Evolutionary conservation across 371 early-diverging fungal species (phyloP).

Genomic region (Circinella umbellata): DNA sequence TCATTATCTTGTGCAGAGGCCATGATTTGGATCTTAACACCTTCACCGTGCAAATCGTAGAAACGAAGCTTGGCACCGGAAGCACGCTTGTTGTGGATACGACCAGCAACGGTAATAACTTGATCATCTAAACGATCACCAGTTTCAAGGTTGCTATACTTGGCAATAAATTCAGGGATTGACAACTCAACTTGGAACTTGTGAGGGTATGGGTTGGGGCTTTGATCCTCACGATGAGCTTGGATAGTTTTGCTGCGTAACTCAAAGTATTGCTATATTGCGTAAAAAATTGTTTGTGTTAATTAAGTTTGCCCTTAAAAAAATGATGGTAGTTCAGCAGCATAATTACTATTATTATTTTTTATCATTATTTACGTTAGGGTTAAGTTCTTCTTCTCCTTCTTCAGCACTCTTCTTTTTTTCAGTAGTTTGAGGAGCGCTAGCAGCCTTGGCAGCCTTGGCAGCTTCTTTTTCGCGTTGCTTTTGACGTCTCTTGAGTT

Average conservation of each 20-base stretch:
- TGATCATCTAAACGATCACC: slow-evolving; percentile 79
- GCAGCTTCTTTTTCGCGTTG: slow-evolving; percentile 84
- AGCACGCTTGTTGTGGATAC: slow-evolving; percentile 89
- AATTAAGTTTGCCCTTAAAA: too few relatives aligned
- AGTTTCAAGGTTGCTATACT: slow-evolving; percentile 73
- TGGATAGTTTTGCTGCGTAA: slow-evolving; percentile 86
- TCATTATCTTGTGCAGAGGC: slow-evolving; percentile 84
- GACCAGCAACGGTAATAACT: slow-evolving; percentile 82
- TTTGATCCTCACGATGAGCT: slow-evolving; percentile 77
- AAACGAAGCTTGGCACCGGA: slow-evolving; percentile 91
- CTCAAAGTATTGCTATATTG: slow-evolving; percentile 92
- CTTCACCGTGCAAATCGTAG: slow-evolving; percentile 96
- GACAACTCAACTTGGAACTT: slow-evolving; percentile 94
- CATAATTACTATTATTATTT: slow-evolving; percentile 98
- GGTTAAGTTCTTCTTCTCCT: slow-evolving; percentile 84
- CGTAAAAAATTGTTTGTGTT: too few relatives aligned
- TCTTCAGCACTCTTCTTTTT: slow-evolving; percentile 69
- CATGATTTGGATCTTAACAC: slow-evolving; percentile 94
- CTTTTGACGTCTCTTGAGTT: slow-evolving; percentile 93
- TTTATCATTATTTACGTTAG: slow-evolving; percentile 65
- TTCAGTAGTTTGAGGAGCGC: slow-evolving; percentile 62
- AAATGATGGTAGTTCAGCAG: slow-evolving; percentile 67
- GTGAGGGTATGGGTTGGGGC: slow-evolving; percentile 95
- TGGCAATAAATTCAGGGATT: slow-evolving; percentile 84
- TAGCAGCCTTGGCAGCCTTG: slow-evolving; percentile 73